Percentiles rank a stretch among this genome's conserved stretches.
These are phyloP conservation scores for Porogramme epimiltina DNA, from an alignment of 1,284 basidiomycete genomes.

Conservation along the genomic window DNA sequence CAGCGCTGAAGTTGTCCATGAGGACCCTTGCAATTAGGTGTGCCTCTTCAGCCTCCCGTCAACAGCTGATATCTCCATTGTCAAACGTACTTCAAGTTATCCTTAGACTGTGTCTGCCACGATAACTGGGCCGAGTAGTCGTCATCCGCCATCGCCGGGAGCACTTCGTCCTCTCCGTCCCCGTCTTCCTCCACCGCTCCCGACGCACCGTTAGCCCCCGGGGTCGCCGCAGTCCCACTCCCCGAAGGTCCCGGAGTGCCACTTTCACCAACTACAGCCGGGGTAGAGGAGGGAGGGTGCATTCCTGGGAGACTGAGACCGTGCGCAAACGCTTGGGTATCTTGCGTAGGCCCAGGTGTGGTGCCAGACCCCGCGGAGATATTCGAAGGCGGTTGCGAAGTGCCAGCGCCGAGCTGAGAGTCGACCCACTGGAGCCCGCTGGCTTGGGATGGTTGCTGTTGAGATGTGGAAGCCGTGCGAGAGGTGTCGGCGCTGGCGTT, in stretches of 20 bases:
- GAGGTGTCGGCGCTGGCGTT: conserved; percentile 21
- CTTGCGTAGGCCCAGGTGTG: conserved; percentile 9
- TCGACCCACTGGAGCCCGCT: conserved; percentile 24
- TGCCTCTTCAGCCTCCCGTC: too few species aligned
- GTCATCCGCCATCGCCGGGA: conserved; percentile 83
- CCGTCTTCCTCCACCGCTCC: conserved; percentile 43
- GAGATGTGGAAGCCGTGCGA: conserved; percentile 18
- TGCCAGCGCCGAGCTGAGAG: conserved; percentile 10
- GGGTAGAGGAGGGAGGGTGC: conserved; percentile 9
- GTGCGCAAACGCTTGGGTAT: conserved; percentile 17
- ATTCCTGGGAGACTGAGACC: conserved; percentile 29
- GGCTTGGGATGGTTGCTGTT: conserved; percentile 17
- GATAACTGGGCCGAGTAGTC: conserved; percentile 79
- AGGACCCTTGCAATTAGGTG: too few species aligned
- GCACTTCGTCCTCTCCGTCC: conserved; percentile 72
- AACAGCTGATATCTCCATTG: too few species aligned
- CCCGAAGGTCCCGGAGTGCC: conserved; percentile 24
- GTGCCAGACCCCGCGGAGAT: conserved; percentile 11
- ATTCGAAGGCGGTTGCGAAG: conserved; percentile 9
- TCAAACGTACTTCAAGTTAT: conserved; percentile 76
- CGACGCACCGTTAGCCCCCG: conserved; percentile 15
- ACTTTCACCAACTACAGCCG: conserved; percentile 18
- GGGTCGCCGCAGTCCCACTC: conserved; percentile 5
- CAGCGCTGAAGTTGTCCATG: conserved; percentile 84
- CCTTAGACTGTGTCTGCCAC: conserved; percentile 82